These are phyloP conservation scores for Margaritispora aquatica DNA, from an alignment of 495 filamentous ascomycete species.

Conservation along the genomic window DNA sequence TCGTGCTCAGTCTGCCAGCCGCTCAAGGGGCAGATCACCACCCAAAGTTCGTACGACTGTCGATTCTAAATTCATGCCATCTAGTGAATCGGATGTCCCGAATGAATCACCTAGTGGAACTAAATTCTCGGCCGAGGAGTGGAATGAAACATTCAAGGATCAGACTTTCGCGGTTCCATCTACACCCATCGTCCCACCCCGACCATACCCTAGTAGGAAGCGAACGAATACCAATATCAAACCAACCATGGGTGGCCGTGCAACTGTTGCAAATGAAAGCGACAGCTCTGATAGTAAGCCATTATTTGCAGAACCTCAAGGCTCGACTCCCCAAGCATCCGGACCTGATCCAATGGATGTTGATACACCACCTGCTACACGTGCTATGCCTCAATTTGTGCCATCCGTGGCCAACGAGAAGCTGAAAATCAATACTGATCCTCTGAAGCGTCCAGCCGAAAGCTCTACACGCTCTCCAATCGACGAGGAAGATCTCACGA, in stretches of 20 bases:
- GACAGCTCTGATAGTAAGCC: constrained; percentile 30
- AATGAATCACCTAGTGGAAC: constrained; percentile 21
- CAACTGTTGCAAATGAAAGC: constrained; percentile 41
- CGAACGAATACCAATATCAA: constrained; percentile 1
- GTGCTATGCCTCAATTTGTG: constrained; percentile 21
- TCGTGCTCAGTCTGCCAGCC: constrained; percentile 29
- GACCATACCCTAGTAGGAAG: constrained; percentile 4
- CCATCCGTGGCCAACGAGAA: constrained; percentile 6
- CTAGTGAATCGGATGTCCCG: constrained; percentile 2
- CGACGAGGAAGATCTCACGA: constrained; percentile 39
- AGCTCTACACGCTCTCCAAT: constrained; percentile 16
- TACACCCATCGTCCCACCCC: not conserved
- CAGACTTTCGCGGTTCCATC: constrained; percentile 44
- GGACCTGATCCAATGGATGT: constrained; percentile 49
- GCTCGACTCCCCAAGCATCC: not conserved
- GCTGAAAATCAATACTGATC: constrained; percentile 8
- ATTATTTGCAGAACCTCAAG: constrained; percentile 9
- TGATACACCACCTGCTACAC: constrained; percentile 34
- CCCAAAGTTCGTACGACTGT: constrained; percentile 20
- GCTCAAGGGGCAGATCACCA: constrained; percentile 27
- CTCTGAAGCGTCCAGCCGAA: constrained; percentile 9
- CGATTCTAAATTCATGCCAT: constrained; percentile 6
- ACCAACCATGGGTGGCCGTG: constrained; percentile 22
- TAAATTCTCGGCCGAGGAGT: constrained; percentile 59
- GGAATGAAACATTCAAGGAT: constrained; percentile 58